These are phyloP conservation scores for sunflower (Helianthus annuus) DNA, from an alignment of 129 eudicot genomes.

Conservation along the genomic window HanXRQr2.0-SUNRISE NC_035441.2:150413027-150413526, in stretches of 20 bases:
- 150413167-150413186: conserved; percentile 92
- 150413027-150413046: no score
- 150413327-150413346: conserved; percentile 93
- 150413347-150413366: conserved; percentile 93
- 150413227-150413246: background rate
- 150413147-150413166: conserved; percentile 86
- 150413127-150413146: conserved; percentile 88
- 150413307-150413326: conserved; percentile 89
- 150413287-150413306: conserved; percentile 61
- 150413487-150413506: conserved; percentile 55
- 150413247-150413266: background rate
- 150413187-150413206: conserved; percentile 59
- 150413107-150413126: conserved; percentile 92
- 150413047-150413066: no score
- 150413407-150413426: conserved; percentile 90
- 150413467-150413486: conserved; percentile 90
- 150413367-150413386: conserved; percentile 79
- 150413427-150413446: conserved; percentile 87
- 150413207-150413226: background rate
- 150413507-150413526: no score
- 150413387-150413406: conserved; percentile 80
- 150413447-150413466: conserved; percentile 96
- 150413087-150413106: conserved; percentile 66
- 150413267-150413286: background rate
- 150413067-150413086: no score